Evolutionary conservation across 1,284 basidiomycete species (phyloP), one percentile per base, ranked within the genome.

Genomic region (Jaminaea rosea): DNA sequence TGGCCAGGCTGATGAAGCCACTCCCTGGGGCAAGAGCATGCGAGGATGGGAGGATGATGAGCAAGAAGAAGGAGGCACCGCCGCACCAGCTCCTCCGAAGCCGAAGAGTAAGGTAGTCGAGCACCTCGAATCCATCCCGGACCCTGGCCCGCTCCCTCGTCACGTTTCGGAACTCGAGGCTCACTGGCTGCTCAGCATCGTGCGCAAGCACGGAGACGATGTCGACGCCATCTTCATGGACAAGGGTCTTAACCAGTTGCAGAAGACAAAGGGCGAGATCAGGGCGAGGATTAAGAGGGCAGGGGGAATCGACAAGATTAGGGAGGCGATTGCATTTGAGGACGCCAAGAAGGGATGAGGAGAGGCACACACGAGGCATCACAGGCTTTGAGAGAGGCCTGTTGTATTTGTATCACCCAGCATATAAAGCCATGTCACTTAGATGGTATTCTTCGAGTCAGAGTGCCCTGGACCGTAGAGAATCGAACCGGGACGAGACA

Each of bases 191-290:
- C 74, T 75, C 46, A 76, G 80, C 32, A 79, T 97, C 28, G 81
- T 89, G 9, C 72, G 75, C 34, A 84, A 82, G 73, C 79, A 97
- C 76, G 86, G 84, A 0, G 77, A 79, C 32, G 85, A 97, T 75
- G 76, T 84, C 17, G 80, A 82, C 24, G 78, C 76, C 34, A 94
- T 94, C 89, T 82, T 84, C 9, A 79, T 79, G 59, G 92, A 97
- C 76, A 77, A 82, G 59, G 84, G 80, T 74, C 75, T 86, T 56
- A 97, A 98, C 71, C 76, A 82, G 21, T 84, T 84, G 76, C 93
- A 97, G 76, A 83, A 85, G 72, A 97, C 91, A 3, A 80, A 79
- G 31, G 92, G 89, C 15, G 84, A 92, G 76, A 77, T 98, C 68
- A 80, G 73, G 65, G 67, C 78, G 19, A 69, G 39, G 39, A 42